Evolutionary conservation across 495 filamentous ascomycete species (phyloP).

Genomic region (Penicillium arizonense): DNA sequence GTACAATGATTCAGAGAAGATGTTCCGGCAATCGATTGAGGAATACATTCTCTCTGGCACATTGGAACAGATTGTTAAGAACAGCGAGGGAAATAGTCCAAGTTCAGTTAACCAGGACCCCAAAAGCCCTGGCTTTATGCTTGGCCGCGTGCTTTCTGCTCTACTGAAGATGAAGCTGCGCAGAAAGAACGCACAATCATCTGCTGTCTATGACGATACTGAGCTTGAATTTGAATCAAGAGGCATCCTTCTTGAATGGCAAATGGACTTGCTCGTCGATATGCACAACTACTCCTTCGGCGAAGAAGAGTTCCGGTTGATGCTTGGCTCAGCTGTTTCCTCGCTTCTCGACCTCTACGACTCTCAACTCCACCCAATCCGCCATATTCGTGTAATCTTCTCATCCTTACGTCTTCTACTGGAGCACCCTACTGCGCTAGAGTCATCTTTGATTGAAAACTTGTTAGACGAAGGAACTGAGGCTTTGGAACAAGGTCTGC

Average conservation of each 20-base stretch:
- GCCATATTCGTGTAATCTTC: slow-evolving; percentile 44
- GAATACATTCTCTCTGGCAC: slow-evolving; percentile 46
- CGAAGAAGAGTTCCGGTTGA: slow-evolving; percentile 32
- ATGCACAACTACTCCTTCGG: slow-evolving; percentile 24
- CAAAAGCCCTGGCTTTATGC: slow-evolving; percentile 37
- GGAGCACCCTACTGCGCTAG: slow-evolving; percentile 34
- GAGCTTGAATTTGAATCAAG: slow-evolving; percentile 31
- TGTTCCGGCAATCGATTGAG: slow-evolving; percentile 43
- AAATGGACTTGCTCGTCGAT: slow-evolving; percentile 43
- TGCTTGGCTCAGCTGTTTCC: slow-evolving; percentile 28
- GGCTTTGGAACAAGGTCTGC: slow-evolving; percentile 21
- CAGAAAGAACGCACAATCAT: slow-evolving; percentile 22
- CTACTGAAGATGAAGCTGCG: slow-evolving; percentile 45
- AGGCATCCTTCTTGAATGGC: slow-evolving; percentile 56
- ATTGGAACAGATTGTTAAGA: slow-evolving; percentile 31
- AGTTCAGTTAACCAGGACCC: slow-evolving; percentile 29
- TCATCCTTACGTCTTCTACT: slow-evolving; percentile 39
- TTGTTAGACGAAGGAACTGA: slow-evolving; percentile 38
- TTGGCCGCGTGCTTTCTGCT: slow-evolving; percentile 47
- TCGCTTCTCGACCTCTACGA: slow-evolving; percentile 45
- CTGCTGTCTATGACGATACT: slow-evolving; percentile 43
- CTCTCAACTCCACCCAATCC: slow-evolving; percentile 37
- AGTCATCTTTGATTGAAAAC: slow-evolving; percentile 24
- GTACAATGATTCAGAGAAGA: slow-evolving; percentile 33
- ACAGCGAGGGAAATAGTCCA: slow-evolving; percentile 25